These are phyloP conservation scores for Apiospora kogelbergensis DNA, from an alignment of 2,329 filamentous ascomycete species.

Conservation along the genomic window DNA sequence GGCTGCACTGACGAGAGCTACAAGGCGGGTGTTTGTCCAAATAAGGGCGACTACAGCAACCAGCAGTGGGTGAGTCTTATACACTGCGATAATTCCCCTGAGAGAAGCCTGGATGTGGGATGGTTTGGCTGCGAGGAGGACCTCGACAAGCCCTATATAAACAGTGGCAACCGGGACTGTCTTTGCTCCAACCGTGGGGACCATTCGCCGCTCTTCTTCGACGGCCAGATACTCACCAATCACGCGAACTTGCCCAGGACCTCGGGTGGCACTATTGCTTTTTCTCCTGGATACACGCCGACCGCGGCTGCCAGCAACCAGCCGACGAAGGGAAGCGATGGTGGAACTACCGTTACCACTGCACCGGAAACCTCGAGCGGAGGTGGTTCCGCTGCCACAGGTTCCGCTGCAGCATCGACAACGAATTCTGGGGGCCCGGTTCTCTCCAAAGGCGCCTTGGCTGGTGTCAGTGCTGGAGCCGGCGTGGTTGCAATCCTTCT, in stretches of 20 bases:
- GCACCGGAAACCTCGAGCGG: not conserved
- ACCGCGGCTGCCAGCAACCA: not conserved
- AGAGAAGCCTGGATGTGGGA: not conserved
- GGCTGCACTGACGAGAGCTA: slow-evolving; percentile 23
- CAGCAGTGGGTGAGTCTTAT: slow-evolving; percentile 21
- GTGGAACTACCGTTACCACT: not conserved
- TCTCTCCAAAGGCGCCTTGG: not conserved
- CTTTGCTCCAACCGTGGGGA: not conserved
- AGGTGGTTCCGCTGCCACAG: not conserved
- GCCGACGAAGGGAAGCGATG: not conserved
- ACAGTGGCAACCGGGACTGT: not conserved
- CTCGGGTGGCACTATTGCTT: not conserved
- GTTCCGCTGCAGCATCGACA: not conserved
- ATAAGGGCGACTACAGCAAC: slow-evolving; percentile 19
- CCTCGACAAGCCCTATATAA: not conserved
- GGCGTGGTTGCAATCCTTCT: not conserved
- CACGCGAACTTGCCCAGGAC: not conserved
- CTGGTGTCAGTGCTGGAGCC: not conserved
- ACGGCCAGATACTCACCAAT: not conserved
- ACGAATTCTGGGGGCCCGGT: not conserved
- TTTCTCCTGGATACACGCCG: not conserved
- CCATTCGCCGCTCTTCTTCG: not conserved
- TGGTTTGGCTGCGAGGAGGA: slow-evolving; percentile 22
- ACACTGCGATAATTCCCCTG: slow-evolving; percentile 23
- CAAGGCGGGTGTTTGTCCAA: slow-evolving; percentile 17